Conservation (phyloP, 2,329 filamentous ascomycete species). For the Aspergillus sp. region DNA sequence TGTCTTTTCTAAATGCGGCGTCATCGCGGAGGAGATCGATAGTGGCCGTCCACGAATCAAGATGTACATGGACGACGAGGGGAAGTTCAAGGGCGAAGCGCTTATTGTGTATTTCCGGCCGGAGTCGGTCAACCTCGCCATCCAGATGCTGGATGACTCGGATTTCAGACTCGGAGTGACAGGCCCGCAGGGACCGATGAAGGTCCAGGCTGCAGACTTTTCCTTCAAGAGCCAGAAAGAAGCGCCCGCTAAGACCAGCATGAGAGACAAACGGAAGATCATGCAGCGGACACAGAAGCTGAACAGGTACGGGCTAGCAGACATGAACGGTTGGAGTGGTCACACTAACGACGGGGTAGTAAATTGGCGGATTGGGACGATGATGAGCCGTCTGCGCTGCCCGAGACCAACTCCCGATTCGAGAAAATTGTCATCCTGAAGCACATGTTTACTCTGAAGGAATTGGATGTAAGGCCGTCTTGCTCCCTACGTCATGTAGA, state of each 20-base stretch:
- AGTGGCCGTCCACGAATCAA: slow-evolving; percentile 86
- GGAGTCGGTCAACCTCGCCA: slow-evolving; percentile 73
- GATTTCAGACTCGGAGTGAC: slow-evolving; percentile 69
- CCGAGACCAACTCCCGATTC: slow-evolving; percentile 58
- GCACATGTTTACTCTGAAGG: slow-evolving; percentile 86
- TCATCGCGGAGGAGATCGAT: slow-evolving; percentile 93
- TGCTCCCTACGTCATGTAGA: not conserved
- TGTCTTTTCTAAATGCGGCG: slow-evolving; percentile 82
- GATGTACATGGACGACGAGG: slow-evolving; percentile 79
- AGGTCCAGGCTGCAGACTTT: slow-evolving; percentile 78
- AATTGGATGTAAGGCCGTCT: slow-evolving; percentile 59
- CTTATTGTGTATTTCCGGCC: slow-evolving; percentile 93
- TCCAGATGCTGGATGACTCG: slow-evolving; percentile 54
- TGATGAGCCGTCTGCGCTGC: slow-evolving; percentile 66
- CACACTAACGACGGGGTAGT: slow-evolving; percentile 45
- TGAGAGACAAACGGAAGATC: slow-evolving; percentile 80
- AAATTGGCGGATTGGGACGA: slow-evolving; percentile 95
- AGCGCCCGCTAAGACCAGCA: slow-evolving; percentile 50
- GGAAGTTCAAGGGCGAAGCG: slow-evolving; percentile 89
- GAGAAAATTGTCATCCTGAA: slow-evolving; percentile 85
- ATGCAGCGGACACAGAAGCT: slow-evolving; percentile 89
- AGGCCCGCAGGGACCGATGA: slow-evolving; percentile 62
- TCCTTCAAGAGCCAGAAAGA: slow-evolving; percentile 90
- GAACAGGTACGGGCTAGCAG: slow-evolving; percentile 54
- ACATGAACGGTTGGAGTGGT: not conserved